These are phyloP conservation scores for Taphrina populina DNA, from an alignment of 1,139 yeast species.

Conservation along the genomic window DNA sequence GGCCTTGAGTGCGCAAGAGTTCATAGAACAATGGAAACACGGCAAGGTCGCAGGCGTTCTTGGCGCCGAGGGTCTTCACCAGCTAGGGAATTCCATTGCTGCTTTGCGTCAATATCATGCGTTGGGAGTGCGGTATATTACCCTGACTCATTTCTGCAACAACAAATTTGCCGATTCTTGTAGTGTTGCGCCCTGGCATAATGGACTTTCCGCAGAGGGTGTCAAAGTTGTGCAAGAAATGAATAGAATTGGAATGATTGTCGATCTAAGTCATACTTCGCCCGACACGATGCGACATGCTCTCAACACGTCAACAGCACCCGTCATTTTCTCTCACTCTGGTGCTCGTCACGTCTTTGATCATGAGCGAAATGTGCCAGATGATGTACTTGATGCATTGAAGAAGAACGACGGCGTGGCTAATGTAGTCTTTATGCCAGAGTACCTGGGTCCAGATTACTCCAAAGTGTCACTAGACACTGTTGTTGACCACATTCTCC, in stretches of 20 bases:
- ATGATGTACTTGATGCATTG: constrained; percentile 50
- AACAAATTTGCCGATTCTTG: constrained; percentile 59
- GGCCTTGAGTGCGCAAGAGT: constrained; percentile 49
- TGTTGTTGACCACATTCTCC: constrained; percentile 52
- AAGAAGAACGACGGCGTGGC: constrained; percentile 54
- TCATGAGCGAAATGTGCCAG: constrained; percentile 54
- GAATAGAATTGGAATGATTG: constrained; percentile 58
- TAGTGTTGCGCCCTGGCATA: constrained; percentile 46
- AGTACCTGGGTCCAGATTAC: constrained; percentile 46
- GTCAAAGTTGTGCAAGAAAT: constrained; percentile 48
- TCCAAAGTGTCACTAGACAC: constrained; percentile 50
- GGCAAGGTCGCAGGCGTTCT: constrained; percentile 51
- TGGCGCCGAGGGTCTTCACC: constrained; percentile 58
- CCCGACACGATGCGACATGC: constrained; percentile 54
- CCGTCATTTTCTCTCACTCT: constrained; percentile 56
- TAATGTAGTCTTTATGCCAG: constrained; percentile 53
- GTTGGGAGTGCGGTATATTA: constrained; percentile 55
- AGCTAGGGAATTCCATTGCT: constrained; percentile 53
- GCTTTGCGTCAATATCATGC: constrained; percentile 53
- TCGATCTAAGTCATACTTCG: constrained; percentile 57
- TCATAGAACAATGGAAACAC: constrained; percentile 45
- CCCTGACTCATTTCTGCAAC: constrained; percentile 57
- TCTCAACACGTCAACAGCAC: constrained; percentile 50
- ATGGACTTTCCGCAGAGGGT: constrained; percentile 53
- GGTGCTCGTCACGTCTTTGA: constrained; percentile 50